Conservation (phyloP, 2,329 filamentous ascomycete species). For the Aspergillus fumigatus region DNA sequence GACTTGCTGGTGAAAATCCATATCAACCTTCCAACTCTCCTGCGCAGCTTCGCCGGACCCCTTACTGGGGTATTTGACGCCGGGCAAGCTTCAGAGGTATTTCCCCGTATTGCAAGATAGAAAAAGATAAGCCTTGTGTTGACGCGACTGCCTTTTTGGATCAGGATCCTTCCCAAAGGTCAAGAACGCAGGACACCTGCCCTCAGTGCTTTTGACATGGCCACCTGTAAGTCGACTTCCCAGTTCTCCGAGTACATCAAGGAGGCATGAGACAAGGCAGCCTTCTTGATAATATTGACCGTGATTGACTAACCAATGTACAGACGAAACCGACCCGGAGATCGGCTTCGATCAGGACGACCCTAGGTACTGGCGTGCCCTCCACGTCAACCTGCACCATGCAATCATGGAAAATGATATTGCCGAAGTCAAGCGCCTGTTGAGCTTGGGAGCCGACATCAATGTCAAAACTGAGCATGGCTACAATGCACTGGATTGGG, state of each 20-base stretch:
- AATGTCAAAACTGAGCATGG: constrained; percentile 5
- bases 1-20: neutral
- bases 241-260: neutral
- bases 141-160: neutral
- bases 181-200: neutral
- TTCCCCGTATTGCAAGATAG: neutral
- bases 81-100: neutral
- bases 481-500: constrained; percentile 9
- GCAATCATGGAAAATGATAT: constrained; percentile 7
- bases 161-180: neutral
- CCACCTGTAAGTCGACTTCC: neutral
- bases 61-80: neutral
- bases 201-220: neutral
- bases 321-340: neutral
- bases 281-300: neutral
- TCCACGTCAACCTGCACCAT: constrained; percentile 3
- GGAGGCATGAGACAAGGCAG: neutral
- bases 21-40: neutral
- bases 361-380: neutral
- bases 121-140: neutral
- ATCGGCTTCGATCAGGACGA: neutral
- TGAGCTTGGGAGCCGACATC: constrained; percentile 7
- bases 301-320: neutral
- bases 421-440: constrained; percentile 2
- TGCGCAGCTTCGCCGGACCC: neutral